Evolutionary conservation across 306 rosid species (phyloP), one percentile per base, ranked within the genome.

Genomic region (Gleditsia sinensis): DNA sequence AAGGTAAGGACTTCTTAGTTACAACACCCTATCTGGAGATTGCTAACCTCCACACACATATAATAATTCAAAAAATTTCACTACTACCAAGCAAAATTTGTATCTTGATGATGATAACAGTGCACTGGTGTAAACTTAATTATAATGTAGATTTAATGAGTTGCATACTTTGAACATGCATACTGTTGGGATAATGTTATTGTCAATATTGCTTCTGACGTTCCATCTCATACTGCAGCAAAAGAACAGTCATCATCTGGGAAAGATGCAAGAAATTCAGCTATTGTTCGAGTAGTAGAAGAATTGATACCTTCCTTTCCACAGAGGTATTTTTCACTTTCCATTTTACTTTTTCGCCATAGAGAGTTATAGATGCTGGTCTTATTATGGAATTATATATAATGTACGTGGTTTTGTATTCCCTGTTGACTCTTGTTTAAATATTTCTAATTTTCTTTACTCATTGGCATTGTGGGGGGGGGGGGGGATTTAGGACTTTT

Each of bases 231-330:
- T 61, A 20, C 82, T 78, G 86, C 34, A 77, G 75, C 51, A 74
- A 67, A 76, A 66, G 54, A 76, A 23, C 75, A 66, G 20, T 40
- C 80, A 77, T 51, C 78, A 54, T 72, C 66, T 37, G 43, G 33
- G 72, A 77, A 71, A 54, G 76, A 53, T 16, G 53, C 36, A 39
- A 77, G 69, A 24, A 73, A 71, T 59, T 64, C 72, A 19, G 51
- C 76, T 51, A 42, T 86, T 61, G 65, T 80, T 85, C 82, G 43
- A 74, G 83, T 77, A 19, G 28, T 85, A 75, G 77, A 84, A 74
- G 79, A 88, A 80, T 67, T 88, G 49, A 64, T 88, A 14, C 87
- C 90, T 30, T 77, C 87, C 58, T 76, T 89, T 75, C 78, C 96
- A 28, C 60, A 85, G 49, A 89, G 95, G 97, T 94, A 87, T 30